Percentiles rank a stretch among this genome's conserved stretches.
Evolutionary conservation across 257 asterid species (phyloP).

Genomic region (Solanum medicagineum): DNA sequence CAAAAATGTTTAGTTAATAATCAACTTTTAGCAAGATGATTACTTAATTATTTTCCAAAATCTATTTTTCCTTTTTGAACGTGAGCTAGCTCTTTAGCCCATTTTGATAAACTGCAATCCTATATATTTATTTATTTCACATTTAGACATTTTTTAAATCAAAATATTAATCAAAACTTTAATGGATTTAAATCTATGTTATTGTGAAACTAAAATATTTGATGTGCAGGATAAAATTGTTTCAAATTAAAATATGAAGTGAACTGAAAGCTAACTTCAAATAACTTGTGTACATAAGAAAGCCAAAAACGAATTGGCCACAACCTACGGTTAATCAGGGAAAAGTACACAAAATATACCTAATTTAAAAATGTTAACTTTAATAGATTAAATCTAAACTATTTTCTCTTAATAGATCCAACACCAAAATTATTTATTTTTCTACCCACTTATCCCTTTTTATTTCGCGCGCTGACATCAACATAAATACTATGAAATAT

Average conservation of each 20-base stretch:
- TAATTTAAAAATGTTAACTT: too few relatives aligned
- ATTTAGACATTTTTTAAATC: not conserved
- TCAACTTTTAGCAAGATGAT: not conserved
- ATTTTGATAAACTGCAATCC: not conserved
- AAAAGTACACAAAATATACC: too few relatives aligned
- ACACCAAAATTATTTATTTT: too few relatives aligned
- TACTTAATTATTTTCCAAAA: not conserved
- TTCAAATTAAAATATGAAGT: not conserved
- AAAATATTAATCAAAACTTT: not conserved
- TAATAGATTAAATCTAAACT: too few relatives aligned
- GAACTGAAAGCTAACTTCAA: not conserved
- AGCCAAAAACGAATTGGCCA: not conserved
- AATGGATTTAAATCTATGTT: not conserved
- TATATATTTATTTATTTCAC: not conserved
- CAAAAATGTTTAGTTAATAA: not conserved
- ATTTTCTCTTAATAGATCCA: too few relatives aligned
- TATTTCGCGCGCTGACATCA: too few relatives aligned
- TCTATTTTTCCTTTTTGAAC: not conserved
- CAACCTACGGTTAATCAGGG: not conserved
- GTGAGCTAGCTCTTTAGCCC: not conserved
- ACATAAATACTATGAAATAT: too few relatives aligned
- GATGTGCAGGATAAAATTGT: not conserved
- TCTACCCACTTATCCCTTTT: too few relatives aligned
- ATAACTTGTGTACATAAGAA: not conserved
- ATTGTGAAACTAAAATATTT: not conserved